A percentile compares a stretch with the other conserved stretches of the same genome.
These are phyloP conservation scores for Thamnidium elegans DNA, from an alignment of 192 early-diverging fungal species.

Conservation along the genomic window DNA sequence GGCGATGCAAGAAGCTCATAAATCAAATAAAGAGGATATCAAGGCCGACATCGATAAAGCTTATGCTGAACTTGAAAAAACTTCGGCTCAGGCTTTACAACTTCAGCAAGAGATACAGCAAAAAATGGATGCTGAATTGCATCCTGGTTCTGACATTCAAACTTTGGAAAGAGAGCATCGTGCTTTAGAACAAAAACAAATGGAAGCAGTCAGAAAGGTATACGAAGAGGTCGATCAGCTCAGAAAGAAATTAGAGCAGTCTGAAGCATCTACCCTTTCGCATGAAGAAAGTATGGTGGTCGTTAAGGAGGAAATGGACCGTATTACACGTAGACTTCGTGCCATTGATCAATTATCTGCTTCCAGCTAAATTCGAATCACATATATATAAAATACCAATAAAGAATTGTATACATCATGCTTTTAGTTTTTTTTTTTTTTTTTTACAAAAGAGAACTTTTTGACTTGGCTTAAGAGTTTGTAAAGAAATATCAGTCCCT, in stretches of 20 bases:
- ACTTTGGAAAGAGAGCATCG: constrained; percentile 19
- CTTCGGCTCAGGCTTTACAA: constrained; percentile 17
- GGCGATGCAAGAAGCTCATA: constrained; percentile 21
- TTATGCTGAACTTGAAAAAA: constrained; percentile 25
- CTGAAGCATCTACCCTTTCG: constrained; percentile 9
- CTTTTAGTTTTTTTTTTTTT: background rate
- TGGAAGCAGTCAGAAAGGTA: constrained; percentile 20
- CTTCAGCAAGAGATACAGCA: constrained; percentile 25
- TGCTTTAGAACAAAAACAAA: constrained; percentile 14
- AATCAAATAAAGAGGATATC: constrained; percentile 26
- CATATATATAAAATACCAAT: too few relatives aligned
- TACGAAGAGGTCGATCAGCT: constrained; percentile 18
- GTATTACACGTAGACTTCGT: constrained; percentile 25
- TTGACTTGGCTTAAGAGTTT: too few relatives aligned
- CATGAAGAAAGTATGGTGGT: constrained; percentile 21
- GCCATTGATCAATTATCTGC: constrained; percentile 17
- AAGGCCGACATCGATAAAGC: constrained; percentile 18
- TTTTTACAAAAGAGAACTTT: background rate
- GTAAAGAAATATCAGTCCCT: too few relatives aligned
- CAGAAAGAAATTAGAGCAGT: constrained; percentile 13
- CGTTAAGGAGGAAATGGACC: constrained; percentile 30
- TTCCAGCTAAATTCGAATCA: too few relatives aligned
- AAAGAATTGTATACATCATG: background rate
- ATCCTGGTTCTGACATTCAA: background rate
- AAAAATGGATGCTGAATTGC: constrained; percentile 9